phyloP scores from a whole-genome alignment of 768 basidiomycete species.

The Naganishia randhawae region DNA sequence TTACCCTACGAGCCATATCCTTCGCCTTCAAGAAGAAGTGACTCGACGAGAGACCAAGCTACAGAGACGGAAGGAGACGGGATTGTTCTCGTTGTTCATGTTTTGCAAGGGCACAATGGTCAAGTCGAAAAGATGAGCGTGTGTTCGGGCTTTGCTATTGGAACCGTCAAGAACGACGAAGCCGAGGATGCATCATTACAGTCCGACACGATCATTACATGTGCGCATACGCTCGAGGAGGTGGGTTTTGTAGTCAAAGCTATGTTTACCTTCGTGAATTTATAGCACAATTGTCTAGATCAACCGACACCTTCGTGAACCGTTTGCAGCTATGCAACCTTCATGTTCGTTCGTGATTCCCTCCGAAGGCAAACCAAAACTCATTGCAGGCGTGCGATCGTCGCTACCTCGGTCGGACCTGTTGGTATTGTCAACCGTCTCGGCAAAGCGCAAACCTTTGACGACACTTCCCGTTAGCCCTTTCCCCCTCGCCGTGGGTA shows the following conservation, averaged over 20 bases:
- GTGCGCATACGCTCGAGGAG: constrained; percentile 65
- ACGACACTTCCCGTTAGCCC: constrained; percentile 62
- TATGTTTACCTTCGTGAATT: background rate
- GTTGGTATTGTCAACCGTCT: constrained; percentile 52
- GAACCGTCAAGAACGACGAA: constrained; percentile 36
- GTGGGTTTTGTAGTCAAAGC: constrained; percentile 41
- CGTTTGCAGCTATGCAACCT: constrained; percentile 41
- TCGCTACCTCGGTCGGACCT: constrained; percentile 63
- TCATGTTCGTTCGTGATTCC: constrained; percentile 51
- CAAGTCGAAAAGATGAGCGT: constrained; percentile 56
- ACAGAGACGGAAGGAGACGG: constrained; percentile 43
- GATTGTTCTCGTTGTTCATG: constrained; percentile 59
- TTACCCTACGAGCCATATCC: constrained; percentile 16
- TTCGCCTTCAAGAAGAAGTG: background rate
- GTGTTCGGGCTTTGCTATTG: constrained; percentile 61
- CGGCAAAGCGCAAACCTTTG: constrained; percentile 39
- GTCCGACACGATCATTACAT: constrained; percentile 56
- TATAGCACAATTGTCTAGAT: constrained; percentile 7
- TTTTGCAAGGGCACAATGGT: constrained; percentile 47
- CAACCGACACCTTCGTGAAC: constrained; percentile 29
- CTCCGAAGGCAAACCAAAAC: constrained; percentile 45
- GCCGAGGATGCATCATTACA: constrained; percentile 26
- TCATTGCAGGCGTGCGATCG: constrained; percentile 57
- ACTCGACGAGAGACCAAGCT: background rate
- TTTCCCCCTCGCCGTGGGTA: constrained; percentile 58